Base-by-base conservation (phyloP, 2,329 filamentous ascomycete genomes). In the Xylaria sp. region DNA sequence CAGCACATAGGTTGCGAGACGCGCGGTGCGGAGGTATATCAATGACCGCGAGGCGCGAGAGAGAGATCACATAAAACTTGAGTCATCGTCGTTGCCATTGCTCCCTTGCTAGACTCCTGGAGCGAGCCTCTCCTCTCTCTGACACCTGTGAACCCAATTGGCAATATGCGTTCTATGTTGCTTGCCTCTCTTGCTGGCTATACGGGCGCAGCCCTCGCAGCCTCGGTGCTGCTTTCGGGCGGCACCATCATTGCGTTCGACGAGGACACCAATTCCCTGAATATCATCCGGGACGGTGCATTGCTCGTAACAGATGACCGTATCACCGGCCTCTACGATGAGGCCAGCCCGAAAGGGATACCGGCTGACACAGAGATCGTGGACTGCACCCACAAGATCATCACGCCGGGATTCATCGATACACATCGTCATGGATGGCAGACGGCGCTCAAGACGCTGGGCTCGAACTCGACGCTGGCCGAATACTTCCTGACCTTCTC, bases 351-450 rank as follows among this genome's bases (percentile, higher is more conserved):
- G 2, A 64, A 69, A 27, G 72, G 70, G 23, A 35, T 80, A 3
- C 76, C 77, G 1, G 53, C 66, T 0, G 76, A 77, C 21, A 79
- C 78, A 1, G 79, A 86, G 60, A 69, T 82, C 1, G 77, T 88
- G n/a, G 82, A 88, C 69, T 83, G 82, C 47, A 81, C 80, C 0
- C 79, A 82, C 61, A 85, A 86, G 72, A 88, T 88, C 66, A 79
- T 88, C 60, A 82, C 82, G 0, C 84, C 86, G 0, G 86, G 87
- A 9, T 88, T 89, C 75, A 79, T 89, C 66, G 84, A 88, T 75
- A 88, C 86, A 0, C 87, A 89, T 70, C 82, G 83, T 1, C 85
- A 87, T 69, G 81, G 83, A 0, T 88, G 86, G 87, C 85, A 88
- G 72, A 88, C 87, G 0, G 84, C 81, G 10, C 82, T 84, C 72